Evolutionary conservation across 2,329 filamentous ascomycete genomes (phyloP).

Genomic region (Didymella segeticola): DNA sequence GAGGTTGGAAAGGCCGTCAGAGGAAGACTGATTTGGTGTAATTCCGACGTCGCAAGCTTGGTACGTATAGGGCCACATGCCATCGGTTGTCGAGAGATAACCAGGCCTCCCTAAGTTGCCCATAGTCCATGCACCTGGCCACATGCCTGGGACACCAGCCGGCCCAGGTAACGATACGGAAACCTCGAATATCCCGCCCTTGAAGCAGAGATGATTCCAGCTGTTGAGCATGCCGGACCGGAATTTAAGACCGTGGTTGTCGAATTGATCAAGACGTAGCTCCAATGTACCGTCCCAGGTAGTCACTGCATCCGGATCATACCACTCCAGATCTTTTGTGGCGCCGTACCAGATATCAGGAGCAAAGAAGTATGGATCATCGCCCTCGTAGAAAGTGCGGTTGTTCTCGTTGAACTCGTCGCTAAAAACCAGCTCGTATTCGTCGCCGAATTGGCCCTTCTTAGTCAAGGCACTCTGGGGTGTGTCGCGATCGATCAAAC

Average conservation of each 20-base stretch:
- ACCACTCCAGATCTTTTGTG: conserved; percentile 60
- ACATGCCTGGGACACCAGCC: conserved; percentile 57
- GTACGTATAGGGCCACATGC: conserved; percentile 64
- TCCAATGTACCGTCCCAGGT: conserved; percentile 57
- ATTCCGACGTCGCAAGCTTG: conserved; percentile 59
- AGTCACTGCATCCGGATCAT: conserved; percentile 60
- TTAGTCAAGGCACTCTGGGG: conserved; percentile 55
- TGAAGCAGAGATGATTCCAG: conserved; percentile 63
- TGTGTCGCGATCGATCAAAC: conserved; percentile 61
- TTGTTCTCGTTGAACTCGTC: conserved; percentile 63
- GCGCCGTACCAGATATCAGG: conserved; percentile 63
- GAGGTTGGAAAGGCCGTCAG: conserved; percentile 52
- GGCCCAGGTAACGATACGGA: conserved; percentile 61
- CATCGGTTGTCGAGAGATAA: conserved; percentile 60
- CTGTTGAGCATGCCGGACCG: conserved; percentile 61
- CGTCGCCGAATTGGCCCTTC: conserved; percentile 55
- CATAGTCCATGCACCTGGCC: conserved; percentile 63
- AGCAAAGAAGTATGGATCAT: conserved; percentile 63
- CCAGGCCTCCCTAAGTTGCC: conserved; percentile 62
- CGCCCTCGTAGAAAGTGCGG: conserved; percentile 63
- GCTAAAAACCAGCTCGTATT: conserved; percentile 60
- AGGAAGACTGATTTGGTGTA: conserved; percentile 56
- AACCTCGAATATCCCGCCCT: conserved; percentile 61
- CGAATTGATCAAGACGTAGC: conserved; percentile 55
- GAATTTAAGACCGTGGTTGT: conserved; percentile 55